Percentiles rank a stretch among this genome's conserved stretches.
Evolutionary conservation across 345 rosid genomes (phyloP).

Genomic region (Turnera subulata): DNA sequence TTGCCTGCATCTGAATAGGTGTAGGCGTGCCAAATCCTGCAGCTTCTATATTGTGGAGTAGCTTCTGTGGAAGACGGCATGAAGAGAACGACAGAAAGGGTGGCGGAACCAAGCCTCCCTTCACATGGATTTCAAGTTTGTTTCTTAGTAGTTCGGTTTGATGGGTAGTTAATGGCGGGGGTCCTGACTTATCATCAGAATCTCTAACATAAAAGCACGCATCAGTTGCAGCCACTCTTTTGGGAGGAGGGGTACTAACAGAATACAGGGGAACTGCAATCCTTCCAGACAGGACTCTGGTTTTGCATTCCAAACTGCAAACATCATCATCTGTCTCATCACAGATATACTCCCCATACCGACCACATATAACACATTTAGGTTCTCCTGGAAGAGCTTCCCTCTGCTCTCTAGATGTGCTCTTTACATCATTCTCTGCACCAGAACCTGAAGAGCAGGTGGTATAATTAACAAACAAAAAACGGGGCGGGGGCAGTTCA

Average conservation of each 20-base stretch:
- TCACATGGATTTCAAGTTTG: slow-evolving; percentile 65
- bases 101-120: slow-evolving; percentile 49
- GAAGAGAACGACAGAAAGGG: slow-evolving; percentile 65
- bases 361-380: slow-evolving; percentile 65
- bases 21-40: slow-evolving; percentile 76
- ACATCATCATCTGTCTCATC: slow-evolving; percentile 81
- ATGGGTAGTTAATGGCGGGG: slow-evolving; percentile 25
- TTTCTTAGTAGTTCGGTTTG: slow-evolving; percentile 54
- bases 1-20: slow-evolving; percentile 86
- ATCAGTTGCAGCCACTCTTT: slow-evolving; percentile 52
- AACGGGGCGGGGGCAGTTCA: too few species aligned
- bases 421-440: slow-evolving; percentile 47
- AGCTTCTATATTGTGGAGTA: slow-evolving; percentile 63
- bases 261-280: slow-evolving; percentile 17
- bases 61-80: slow-evolving; percentile 53
- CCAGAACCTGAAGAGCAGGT: slow-evolving; percentile 9
- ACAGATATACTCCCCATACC: slow-evolving; percentile 88
- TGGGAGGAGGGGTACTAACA: slow-evolving; percentile 16
- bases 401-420: slow-evolving; percentile 65
- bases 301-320: slow-evolving; percentile 91
- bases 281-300: slow-evolving; percentile 36
- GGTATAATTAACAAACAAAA: too few species aligned
- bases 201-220: slow-evolving; percentile 78
- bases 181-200: slow-evolving; percentile 22
- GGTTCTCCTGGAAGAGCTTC: slow-evolving; percentile 65